phyloP scores from a whole-genome alignment of 2,329 filamentous ascomycete genomes.

The Xylariaceae sp. region DNA sequence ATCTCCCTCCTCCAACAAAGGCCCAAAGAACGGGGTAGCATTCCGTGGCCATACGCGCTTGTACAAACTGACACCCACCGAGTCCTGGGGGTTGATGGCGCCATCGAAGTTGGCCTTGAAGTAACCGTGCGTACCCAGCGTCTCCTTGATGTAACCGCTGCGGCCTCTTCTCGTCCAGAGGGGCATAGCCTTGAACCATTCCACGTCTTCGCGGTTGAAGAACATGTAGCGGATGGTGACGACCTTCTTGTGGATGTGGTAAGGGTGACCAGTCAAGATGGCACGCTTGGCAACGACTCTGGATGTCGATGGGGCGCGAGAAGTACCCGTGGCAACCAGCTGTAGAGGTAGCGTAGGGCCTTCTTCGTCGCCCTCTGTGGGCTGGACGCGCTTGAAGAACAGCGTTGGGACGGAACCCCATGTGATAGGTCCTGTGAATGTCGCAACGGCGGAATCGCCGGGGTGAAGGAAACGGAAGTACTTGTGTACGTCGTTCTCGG shows the following conservation, averaged over 20 bases:
- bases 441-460: slow-evolving; percentile 80
- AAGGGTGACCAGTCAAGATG: slow-evolving; percentile 91
- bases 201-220: slow-evolving; percentile 91
- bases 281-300: slow-evolving; percentile 91
- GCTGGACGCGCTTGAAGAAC: slow-evolving; percentile 66
- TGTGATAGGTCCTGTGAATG: slow-evolving; percentile 82
- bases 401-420: slow-evolving; percentile 90
- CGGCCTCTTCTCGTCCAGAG: slow-evolving; percentile 89
- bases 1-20: slow-evolving; percentile 37
- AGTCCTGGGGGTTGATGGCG: slow-evolving; percentile 91
- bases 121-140: slow-evolving; percentile 95
- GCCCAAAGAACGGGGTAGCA: slow-evolving; percentile 46
- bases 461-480: slow-evolving; percentile 89
- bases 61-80: slow-evolving; percentile 83
- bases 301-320: slow-evolving; percentile 67
- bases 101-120: slow-evolving; percentile 99
- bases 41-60: slow-evolving; percentile 78
- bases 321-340: slow-evolving; percentile 82
- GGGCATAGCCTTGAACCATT: slow-evolving; percentile 96
- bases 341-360: slow-evolving; percentile 51
- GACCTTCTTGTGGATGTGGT: slow-evolving; percentile 97
- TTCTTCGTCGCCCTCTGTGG: slow-evolving; percentile 39
- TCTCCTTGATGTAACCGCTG: slow-evolving; percentile 88
- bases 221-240: slow-evolving; percentile 99
- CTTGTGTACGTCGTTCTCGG: slow-evolving; percentile 95